Conservation (phyloP, 2,329 filamentous ascomycete genomes). For the Macroventuria anomochaeta region DNA sequence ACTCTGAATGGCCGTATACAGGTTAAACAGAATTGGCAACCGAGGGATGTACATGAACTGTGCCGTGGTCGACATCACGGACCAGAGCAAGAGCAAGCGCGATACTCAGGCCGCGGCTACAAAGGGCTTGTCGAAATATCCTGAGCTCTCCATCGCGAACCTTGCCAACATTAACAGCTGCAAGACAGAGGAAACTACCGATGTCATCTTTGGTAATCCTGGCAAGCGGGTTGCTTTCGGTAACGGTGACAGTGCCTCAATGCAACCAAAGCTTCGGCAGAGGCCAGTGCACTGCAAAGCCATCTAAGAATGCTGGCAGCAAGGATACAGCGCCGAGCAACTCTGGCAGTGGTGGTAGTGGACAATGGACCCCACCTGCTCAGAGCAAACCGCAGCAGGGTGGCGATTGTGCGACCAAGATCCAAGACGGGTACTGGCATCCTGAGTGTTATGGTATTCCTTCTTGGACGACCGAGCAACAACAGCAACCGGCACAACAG, state of each 20-base stretch:
- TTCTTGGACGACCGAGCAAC: neutral
- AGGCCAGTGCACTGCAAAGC: slow-evolving; percentile 29
- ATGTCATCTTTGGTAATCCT: slow-evolving; percentile 52
- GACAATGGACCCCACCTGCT: slow-evolving; percentile 20
- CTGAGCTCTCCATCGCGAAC: slow-evolving; percentile 55
- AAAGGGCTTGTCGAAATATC: slow-evolving; percentile 43
- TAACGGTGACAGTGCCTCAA: slow-evolving; percentile 36
- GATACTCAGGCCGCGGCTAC: slow-evolving; percentile 56
- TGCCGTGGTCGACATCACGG: slow-evolving; percentile 68
- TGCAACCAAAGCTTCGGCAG: slow-evolving; percentile 18
- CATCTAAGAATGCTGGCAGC: slow-evolving; percentile 21
- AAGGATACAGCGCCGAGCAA: neutral
- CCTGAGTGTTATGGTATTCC: slow-evolving; percentile 1
- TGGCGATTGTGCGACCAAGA: neutral
- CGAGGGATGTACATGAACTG: slow-evolving; percentile 91
- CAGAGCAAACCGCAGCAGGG: neutral
- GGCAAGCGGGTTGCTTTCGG: slow-evolving; percentile 51
- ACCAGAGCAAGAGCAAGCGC: slow-evolving; percentile 55
- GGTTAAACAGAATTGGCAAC: slow-evolving; percentile 76
- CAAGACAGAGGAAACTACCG: slow-evolving; percentile 45
- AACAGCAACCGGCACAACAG: neutral
- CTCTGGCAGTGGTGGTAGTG: slow-evolving; percentile 15
- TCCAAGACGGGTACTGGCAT: neutral
- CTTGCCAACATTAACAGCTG: slow-evolving; percentile 51
- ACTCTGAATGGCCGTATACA: slow-evolving; percentile 2